Evolutionary conservation across 495 filamentous ascomycete species (phyloP), one percentile per base, ranked within the genome.

Genomic region (Penicillium roqueforti): DNA sequence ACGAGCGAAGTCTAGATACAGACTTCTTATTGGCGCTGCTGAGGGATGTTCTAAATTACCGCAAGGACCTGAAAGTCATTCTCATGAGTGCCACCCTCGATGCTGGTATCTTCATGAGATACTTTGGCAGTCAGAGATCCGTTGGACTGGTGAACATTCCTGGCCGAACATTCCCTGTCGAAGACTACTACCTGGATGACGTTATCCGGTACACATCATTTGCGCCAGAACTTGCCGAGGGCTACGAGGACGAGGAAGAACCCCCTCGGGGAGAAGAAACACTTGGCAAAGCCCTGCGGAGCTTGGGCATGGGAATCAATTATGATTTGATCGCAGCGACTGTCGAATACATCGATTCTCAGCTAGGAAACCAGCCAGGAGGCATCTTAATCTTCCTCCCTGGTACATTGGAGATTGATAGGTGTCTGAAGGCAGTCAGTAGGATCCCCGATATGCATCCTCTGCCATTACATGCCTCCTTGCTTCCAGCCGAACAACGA

Each of bases 11-110:
- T 71, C 75, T 98, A 8, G 93, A 98, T 61, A 97, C 92, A 1
- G 93, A 98, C 65, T 96, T 98, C 65, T 78, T 98, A 6, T 71
- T 98, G 34, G 89, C 91, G 34, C 80, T 98, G 22, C 73, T 97
- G n/a, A 83, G 88, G 51, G 87, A 95, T 63, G 88, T 97, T 39
- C 67, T 97, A 37, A 80, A 78, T 40, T 74, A 78, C 57, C 81
- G 90, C 44, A 84, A 84, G 54, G 91, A 97, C 55, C 72, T 98
- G 7, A 96, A 91, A 69, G 83, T 98, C 37, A 85, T 98, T 34
- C 76, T 98, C n/a, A 98, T 98, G 95, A 95, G 90, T 67, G 93
- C 93, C 11, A 98, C 93, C 6, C 82, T 98, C 3, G 93, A 98
- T 69, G 92, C 95, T 9, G 78, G 82, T 3, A 83, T 92, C 4